Conservation (phyloP, 805 yeast genomes). For the Candida rishiriensis region DNA sequence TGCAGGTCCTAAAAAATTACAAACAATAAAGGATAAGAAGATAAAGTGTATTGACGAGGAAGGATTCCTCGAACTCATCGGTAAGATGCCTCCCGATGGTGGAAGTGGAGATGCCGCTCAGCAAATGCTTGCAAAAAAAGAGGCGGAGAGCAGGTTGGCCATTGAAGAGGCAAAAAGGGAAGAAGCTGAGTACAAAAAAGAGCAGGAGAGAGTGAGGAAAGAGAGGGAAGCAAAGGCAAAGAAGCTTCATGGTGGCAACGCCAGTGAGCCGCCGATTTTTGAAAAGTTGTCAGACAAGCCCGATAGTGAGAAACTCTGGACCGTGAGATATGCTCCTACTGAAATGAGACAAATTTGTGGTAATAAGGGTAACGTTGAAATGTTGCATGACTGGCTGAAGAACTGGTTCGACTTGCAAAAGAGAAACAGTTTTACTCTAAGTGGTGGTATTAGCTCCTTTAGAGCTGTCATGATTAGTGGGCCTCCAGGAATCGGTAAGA, state of each 20-base stretch:
- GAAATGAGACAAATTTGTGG: slow-evolving; percentile 80
- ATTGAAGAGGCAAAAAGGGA: slow-evolving; percentile 48
- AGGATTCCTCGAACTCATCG: slow-evolving; percentile 72
- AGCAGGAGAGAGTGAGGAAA: slow-evolving; percentile 20
- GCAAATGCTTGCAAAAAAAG: slow-evolving; percentile 64
- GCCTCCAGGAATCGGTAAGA: slow-evolving; percentile 84
- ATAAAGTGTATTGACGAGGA: slow-evolving; percentile 83
- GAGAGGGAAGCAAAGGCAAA: slow-evolving; percentile 11
- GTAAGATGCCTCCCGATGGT: slow-evolving; percentile 86
- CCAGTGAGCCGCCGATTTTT: neutral
- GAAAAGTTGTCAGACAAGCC: slow-evolving; percentile 34
- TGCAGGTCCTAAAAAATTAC: slow-evolving; percentile 94
- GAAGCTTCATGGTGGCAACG: too few relatives aligned
- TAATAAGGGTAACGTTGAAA: slow-evolving; percentile 68
- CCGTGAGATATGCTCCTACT: slow-evolving; percentile 87
- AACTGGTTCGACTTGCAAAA: slow-evolving; percentile 62
- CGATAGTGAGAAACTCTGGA: slow-evolving; percentile 77
- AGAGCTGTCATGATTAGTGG: slow-evolving; percentile 86
- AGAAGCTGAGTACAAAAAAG: slow-evolving; percentile 32
- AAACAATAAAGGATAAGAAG: slow-evolving; percentile 65
- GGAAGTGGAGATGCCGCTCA: slow-evolving; percentile 80
- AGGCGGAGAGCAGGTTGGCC: slow-evolving; percentile 59
- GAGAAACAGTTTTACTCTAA: slow-evolving; percentile 50
- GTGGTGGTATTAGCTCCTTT: slow-evolving; percentile 61
- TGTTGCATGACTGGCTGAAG: slow-evolving; percentile 67